These are phyloP conservation scores for Apiospora saccharicola DNA, from an alignment of 2,329 filamentous ascomycete species.

Conservation along the genomic window DNA sequence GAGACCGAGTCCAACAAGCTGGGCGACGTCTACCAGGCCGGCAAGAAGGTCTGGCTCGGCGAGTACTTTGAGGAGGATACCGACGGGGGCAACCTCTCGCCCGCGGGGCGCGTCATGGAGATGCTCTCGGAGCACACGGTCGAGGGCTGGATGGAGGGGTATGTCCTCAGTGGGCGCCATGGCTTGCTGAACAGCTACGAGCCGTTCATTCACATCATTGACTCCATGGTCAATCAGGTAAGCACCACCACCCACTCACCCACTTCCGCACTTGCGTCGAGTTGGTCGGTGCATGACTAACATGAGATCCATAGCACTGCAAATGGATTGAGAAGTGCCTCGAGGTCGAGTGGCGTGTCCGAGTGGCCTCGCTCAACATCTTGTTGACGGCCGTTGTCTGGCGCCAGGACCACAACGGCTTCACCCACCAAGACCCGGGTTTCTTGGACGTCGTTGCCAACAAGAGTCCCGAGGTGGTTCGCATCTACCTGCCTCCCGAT, in stretches of 20 bases:
- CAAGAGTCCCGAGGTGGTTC: slow-evolving; percentile 80
- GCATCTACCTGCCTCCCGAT: slow-evolving; percentile 82
- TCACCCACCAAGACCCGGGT: slow-evolving; percentile 82
- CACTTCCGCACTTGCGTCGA: neutral
- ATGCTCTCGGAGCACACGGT: slow-evolving; percentile 84
- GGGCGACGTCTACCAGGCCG: slow-evolving; percentile 72
- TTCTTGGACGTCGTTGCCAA: slow-evolving; percentile 83
- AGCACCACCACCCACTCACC: slow-evolving; percentile 30
- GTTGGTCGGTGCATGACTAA: slow-evolving; percentile 29
- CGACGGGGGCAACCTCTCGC: slow-evolving; percentile 76
- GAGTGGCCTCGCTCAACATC: slow-evolving; percentile 80
- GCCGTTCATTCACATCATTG: slow-evolving; percentile 83
- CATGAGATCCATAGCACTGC: slow-evolving; percentile 62
- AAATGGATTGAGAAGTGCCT: slow-evolving; percentile 85
- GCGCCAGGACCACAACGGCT: slow-evolving; percentile 85
- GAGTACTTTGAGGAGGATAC: slow-evolving; percentile 80
- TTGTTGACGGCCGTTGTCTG: slow-evolving; percentile 80
- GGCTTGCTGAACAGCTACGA: slow-evolving; percentile 83
- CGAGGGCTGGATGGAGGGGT: slow-evolving; percentile 84
- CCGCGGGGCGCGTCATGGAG: slow-evolving; percentile 78
- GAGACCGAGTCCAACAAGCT: slow-evolving; percentile 87
- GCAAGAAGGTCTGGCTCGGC: slow-evolving; percentile 82
- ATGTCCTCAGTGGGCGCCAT: slow-evolving; percentile 76
- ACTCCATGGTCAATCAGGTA: slow-evolving; percentile 83
- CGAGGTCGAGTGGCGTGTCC: slow-evolving; percentile 80